phyloP scores from a whole-genome alignment of 1,284 basidiomycete genomes.

The Leccinum subrobustum region DNA sequence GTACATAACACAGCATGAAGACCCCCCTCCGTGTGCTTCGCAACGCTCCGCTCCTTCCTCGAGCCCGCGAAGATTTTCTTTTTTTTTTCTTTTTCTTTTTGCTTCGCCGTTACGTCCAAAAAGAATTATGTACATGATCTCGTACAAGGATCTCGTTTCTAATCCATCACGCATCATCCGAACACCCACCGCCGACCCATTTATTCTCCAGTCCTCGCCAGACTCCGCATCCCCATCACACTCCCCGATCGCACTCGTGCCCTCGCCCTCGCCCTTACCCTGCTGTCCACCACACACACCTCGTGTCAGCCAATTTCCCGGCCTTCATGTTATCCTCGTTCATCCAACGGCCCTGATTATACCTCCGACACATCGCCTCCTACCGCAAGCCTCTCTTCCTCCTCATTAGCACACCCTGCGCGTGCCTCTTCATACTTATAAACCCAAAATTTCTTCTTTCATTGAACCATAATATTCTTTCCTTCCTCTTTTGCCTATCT shows the following conservation, averaged over 20 bases:
- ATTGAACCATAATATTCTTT: constrained; percentile 53
- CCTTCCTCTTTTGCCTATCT: constrained; percentile 45
- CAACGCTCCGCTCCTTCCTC: constrained; percentile 19
- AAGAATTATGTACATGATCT: constrained; percentile 13
- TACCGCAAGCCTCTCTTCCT: constrained; percentile 35
- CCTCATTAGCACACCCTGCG: constrained; percentile 32
- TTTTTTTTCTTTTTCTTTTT: too few species aligned
- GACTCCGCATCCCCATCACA: constrained; percentile 30
- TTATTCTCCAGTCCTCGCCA: constrained; percentile 26
- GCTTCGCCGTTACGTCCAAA: constrained; percentile 17
- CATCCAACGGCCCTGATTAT: constrained; percentile 42
- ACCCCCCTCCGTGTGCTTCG: constrained; percentile 14
- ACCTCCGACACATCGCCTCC: constrained; percentile 41
- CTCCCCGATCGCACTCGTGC: constrained; percentile 35
- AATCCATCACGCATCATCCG: constrained; percentile 28
- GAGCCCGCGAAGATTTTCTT: constrained; percentile 32
- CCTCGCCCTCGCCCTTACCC: constrained; percentile 36
- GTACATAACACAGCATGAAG: constrained; percentile 17
- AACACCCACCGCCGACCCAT: constrained; percentile 31
- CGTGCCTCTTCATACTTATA: constrained; percentile 50
- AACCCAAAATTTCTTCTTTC: constrained; percentile 42
- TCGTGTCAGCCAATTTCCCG: constrained; percentile 41
- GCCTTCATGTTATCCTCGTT: constrained; percentile 48
- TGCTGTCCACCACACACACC: constrained; percentile 39
- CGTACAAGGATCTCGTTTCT: constrained; percentile 24